phyloP scores from a whole-genome alignment of 352 stramenopile species.

The Aphanomyces euteiches region DNA sequence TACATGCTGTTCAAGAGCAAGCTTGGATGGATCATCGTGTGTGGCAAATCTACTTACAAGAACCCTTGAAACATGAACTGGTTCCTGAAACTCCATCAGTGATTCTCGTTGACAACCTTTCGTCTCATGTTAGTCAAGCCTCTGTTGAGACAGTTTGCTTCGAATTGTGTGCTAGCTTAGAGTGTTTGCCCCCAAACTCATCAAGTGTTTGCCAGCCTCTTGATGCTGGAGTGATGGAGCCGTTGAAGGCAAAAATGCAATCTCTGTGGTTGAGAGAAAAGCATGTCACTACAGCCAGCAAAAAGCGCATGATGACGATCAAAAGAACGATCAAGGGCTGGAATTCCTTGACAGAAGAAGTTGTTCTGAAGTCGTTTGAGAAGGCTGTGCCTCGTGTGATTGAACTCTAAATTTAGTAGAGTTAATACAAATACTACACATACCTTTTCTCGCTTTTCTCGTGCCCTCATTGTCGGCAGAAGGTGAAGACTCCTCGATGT shows the following conservation, averaged over 20 bases:
- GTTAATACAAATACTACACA: no score
- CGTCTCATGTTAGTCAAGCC: constrained; percentile 16
- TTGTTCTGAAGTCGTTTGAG: no score
- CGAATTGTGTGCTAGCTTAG: neutral
- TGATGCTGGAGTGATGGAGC: constrained; percentile 14
- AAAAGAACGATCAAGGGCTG: neutral
- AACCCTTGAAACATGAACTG: neutral
- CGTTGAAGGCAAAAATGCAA: constrained; percentile 11
- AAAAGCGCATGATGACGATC: neutral
- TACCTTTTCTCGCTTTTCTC: no score
- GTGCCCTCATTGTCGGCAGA: no score
- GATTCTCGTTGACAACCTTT: constrained; percentile 8
- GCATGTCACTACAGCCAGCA: neutral
- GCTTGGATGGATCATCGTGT: neutral
- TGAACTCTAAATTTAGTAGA: no score
- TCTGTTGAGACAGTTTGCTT: neutral
- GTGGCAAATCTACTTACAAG: constrained; percentile 3
- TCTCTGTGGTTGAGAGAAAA: neutral
- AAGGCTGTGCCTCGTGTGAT: no score
- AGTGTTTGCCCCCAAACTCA: neutral
- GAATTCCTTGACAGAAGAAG: neutral
- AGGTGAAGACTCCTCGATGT: no score
- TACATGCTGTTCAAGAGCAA: constrained; percentile 1
- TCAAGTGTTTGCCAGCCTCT: constrained; percentile 8
- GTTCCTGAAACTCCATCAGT: neutral